Conservation (phyloP, 2,329 filamentous ascomycete species). For the Colletotrichum higginsianum region DNA sequence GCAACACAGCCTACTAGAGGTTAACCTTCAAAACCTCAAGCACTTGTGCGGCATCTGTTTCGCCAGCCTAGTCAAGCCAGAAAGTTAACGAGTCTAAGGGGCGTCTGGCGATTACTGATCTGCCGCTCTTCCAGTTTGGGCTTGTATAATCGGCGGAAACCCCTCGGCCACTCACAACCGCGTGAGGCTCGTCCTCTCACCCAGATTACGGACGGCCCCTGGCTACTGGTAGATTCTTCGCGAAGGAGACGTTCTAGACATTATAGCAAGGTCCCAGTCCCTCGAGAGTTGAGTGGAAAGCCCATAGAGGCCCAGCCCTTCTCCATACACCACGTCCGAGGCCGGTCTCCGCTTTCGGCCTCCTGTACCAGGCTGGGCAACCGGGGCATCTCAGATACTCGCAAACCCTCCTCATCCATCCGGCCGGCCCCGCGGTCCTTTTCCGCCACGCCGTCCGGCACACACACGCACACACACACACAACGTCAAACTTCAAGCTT, state of each 20-base stretch:
- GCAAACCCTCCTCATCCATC: conserved; percentile 10
- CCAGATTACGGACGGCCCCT: neutral
- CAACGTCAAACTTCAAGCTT: conserved; percentile 35
- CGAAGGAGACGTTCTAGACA: neutral
- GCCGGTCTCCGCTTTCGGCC: neutral
- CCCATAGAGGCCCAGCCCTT: neutral
- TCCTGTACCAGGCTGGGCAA: neutral
- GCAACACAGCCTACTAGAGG: too few relatives aligned
- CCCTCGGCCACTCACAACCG: neutral
- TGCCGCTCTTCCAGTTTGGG: neutral
- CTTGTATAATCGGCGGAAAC: conserved; percentile 20
- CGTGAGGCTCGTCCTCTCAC: neutral
- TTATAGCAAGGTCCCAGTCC: neutral
- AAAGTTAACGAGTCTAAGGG: conserved; percentile 1
- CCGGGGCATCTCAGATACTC: neutral
- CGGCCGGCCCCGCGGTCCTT: conserved; percentile 4
- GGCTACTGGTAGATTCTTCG: neutral
- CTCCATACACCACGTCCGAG: neutral
- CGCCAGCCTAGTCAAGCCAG: neutral
- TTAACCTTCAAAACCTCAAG: too few relatives aligned
- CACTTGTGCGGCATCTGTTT: neutral
- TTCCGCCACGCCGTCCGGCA: conserved; percentile 8
- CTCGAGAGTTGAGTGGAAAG: neutral
- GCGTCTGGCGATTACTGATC: neutral
- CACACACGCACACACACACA: neutral